Conservation (phyloP, 1,139 yeast species). For the Arxiozyma slooffiae region DNA sequence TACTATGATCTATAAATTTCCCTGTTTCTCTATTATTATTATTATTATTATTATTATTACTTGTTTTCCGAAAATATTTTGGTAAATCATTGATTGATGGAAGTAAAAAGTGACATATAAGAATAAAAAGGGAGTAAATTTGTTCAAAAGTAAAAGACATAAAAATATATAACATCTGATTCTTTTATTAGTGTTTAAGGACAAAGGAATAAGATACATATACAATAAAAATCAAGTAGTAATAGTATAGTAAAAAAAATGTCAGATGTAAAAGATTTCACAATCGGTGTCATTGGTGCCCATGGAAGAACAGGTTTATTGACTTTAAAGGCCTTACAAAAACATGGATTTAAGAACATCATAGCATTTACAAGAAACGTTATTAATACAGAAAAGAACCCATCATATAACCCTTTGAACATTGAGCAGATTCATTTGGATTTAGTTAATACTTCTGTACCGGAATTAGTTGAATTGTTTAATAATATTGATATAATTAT, state of each 20-base stretch:
- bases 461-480: conserved; percentile 32
- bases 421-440: conserved; percentile 28
- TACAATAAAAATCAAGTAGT: neutral
- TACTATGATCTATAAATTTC: too few species aligned
- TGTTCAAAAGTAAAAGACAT: neutral
- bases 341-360: conserved; percentile 15
- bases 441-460: conserved; percentile 32
- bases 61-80: neutral
- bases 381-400: conserved; percentile 27
- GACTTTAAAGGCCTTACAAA: conserved; percentile 29
- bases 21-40: neutral
- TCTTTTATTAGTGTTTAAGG: neutral
- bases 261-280: conserved; percentile 9
- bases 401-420: conserved; percentile 30
- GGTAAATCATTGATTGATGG: neutral
- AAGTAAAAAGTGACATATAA: neutral
- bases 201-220: neutral
- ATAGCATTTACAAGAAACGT: conserved; percentile 33
- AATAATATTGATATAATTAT: conserved; percentile 46
- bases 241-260: neutral
- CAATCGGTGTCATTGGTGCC: conserved; percentile 45
- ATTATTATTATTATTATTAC: too few species aligned
- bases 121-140: neutral
- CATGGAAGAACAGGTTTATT: conserved; percentile 48
- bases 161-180: too few species aligned